Evolutionary conservation across 306 rosid genomes (phyloP).

Genomic region (Rosa rugosa): DNA sequence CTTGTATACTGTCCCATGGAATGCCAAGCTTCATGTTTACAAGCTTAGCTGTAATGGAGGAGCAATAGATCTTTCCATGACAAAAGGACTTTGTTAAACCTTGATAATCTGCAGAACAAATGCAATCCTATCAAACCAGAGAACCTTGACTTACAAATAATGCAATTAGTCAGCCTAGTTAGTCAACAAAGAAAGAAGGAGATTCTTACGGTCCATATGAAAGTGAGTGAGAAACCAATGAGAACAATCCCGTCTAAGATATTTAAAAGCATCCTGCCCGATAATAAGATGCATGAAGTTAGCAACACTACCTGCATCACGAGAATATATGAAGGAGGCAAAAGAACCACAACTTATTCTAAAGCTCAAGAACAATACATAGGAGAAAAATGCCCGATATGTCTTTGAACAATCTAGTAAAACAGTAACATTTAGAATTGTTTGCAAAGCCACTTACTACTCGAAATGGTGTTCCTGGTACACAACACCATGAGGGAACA

Average conservation of each 20-base stretch:
- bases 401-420: background rate
- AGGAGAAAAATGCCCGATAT: background rate
- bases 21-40: constrained; percentile 93
- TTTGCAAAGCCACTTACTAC: constrained; percentile 59
- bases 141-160: constrained; percentile 15
- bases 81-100: constrained; percentile 89
- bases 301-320: constrained; percentile 7
- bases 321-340: background rate
- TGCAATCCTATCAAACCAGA: constrained; percentile 21
- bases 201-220: constrained; percentile 84
- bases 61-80: constrained; percentile 90
- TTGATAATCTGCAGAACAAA: constrained; percentile 77
- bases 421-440: constrained; percentile 9
- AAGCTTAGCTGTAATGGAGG: constrained; percentile 75
- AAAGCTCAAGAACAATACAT: constrained; percentile 1
- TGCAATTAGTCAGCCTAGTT: background rate
- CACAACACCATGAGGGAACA: constrained; percentile 78
- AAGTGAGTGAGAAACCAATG: constrained; percentile 98
- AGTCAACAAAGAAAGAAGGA: background rate
- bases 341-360: constrained; percentile 6
- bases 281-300: constrained; percentile 25
- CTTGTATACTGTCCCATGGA: constrained; percentile 73
- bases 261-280: constrained; percentile 90
- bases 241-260: constrained; percentile 86
- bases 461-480: constrained; percentile 88